Evolutionary conservation across 2,329 filamentous ascomycete species (phyloP), one percentile per base, ranked within the genome.

Genomic region (Colletotrichum echinochloae): DNA sequence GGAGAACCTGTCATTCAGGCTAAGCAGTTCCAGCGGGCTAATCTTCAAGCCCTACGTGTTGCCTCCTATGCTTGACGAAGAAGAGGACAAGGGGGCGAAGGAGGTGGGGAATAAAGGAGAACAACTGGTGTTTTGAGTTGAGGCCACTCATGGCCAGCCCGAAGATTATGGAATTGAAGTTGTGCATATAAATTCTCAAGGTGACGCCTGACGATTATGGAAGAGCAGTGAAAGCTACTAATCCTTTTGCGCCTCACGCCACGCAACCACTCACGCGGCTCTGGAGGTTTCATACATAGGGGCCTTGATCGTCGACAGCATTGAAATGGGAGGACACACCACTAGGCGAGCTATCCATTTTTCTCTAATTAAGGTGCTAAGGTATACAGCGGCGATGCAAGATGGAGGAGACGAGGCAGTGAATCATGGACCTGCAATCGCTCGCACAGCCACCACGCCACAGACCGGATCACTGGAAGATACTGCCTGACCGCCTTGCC

Each of bases 21-120:
- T 99, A 61, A 97, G 94, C 79, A 87, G 94, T 76, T 87, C 88
- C 3, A 91, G 88, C 75, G 95, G 94, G 61, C 90, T 99, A 74
- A 88, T 94, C 48, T 94, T 99, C 73, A 93, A 91, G 76, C 94
- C 94, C 0, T 98, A 94, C 80, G 96, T 92, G 78, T 84, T 99
- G 52, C 96, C 96, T 33, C 96, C 96, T 0, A 18, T 71, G 85
- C 95, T 49, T 93, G 94, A 65, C 12, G 94, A 92, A 2, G 94
- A 92, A 2, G 94, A 84, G 35, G 80, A 81, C 18, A 80, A 78
- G 66, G 78, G 81, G 48, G 87, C 60, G 81, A 80, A 72, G 87
- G 87, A 73, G 85, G 86, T 41, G n/a, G 23, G 54, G 3, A 87
- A 85, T 61, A 94, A 93, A 75, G 85, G 86, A 66, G 90, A 92